A percentile compares a stretch with the other conserved stretches of the same genome.
Evolutionary conservation across 768 basidiomycete species (phyloP).

Genomic region (Pholiota conissans): DNA sequence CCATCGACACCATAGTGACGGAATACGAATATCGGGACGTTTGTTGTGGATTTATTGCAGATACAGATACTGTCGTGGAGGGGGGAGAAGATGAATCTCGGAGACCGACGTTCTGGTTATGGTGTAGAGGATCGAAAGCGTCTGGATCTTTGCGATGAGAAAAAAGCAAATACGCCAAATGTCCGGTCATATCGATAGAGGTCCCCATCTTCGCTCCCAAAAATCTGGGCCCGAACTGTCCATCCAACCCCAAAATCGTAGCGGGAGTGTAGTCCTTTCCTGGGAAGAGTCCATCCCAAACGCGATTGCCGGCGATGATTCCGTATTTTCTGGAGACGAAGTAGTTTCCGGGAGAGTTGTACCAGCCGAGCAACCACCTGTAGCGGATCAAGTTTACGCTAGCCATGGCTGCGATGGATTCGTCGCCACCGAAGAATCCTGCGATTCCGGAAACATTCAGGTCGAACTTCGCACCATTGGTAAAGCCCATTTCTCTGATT

Average conservation of each 20-base stretch:
- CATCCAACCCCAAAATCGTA: constrained; percentile 4
- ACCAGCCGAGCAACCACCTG: constrained; percentile 11
- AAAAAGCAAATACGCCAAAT: constrained; percentile 7
- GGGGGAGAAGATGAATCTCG: too few species aligned
- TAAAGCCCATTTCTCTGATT: too few species aligned
- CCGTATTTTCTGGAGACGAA: too few species aligned
- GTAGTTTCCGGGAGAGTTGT: too few species aligned
- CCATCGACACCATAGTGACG: neutral
- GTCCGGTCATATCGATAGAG: neutral
- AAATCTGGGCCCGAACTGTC: constrained; percentile 4
- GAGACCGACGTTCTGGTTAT: too few species aligned
- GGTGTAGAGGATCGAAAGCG: too few species aligned
- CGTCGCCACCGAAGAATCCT: too few species aligned
- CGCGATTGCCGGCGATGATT: too few species aligned
- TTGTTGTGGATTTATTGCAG: neutral
- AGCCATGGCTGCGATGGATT: constrained; percentile 7
- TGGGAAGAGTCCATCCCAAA: constrained; percentile 7
- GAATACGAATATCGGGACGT: neutral
- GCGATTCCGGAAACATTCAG: too few species aligned
- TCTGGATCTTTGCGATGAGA: neutral
- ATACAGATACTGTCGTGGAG: too few species aligned
- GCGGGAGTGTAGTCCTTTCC: neutral
- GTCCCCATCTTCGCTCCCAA: constrained; percentile 6
- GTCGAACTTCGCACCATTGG: neutral
- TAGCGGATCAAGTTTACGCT: constrained; percentile 7